Conservation (phyloP, 2,329 filamentous ascomycete genomes). For the Diaporthe sp. region DNA sequence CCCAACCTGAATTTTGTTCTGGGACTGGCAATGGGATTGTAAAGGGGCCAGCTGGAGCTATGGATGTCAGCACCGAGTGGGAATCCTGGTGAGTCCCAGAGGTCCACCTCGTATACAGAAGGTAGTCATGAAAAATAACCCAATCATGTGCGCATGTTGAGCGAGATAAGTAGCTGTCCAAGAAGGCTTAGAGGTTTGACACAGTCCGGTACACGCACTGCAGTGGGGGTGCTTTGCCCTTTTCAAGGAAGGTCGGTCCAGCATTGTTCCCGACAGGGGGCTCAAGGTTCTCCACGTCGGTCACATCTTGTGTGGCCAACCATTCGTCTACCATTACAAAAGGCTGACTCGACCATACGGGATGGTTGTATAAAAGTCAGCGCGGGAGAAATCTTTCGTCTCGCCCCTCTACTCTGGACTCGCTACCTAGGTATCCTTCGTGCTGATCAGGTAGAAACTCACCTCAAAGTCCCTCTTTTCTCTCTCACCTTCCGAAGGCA, state of each 20-base stretch:
- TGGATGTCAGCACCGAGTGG: neutral
- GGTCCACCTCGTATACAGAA: neutral
- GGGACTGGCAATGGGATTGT: too few species aligned
- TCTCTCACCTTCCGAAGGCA: neutral
- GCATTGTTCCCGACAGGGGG: neutral
- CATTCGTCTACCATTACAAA: neutral
- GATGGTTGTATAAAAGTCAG: neutral
- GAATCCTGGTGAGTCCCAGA: neutral
- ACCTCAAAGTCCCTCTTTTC: neutral
- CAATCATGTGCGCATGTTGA: too few species aligned
- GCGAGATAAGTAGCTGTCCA: neutral
- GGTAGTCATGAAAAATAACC: neutral
- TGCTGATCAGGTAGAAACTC: neutral
- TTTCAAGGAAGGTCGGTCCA: neutral
- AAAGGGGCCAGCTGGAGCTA: neutral
- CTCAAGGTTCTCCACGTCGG: neutral
- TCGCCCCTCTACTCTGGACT: neutral
- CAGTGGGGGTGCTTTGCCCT: neutral
- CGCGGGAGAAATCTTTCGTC: neutral
- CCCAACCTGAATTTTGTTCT: neutral
- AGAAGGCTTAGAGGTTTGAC: neutral
- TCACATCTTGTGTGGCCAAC: neutral
- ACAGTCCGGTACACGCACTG: neutral
- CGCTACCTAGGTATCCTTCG: neutral
- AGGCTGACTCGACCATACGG: neutral